Evolutionary conservation across 1,284 basidiomycete genomes (phyloP), one percentile per base, ranked within the genome.

Genomic region (Cystobasidiaceae sp.): DNA sequence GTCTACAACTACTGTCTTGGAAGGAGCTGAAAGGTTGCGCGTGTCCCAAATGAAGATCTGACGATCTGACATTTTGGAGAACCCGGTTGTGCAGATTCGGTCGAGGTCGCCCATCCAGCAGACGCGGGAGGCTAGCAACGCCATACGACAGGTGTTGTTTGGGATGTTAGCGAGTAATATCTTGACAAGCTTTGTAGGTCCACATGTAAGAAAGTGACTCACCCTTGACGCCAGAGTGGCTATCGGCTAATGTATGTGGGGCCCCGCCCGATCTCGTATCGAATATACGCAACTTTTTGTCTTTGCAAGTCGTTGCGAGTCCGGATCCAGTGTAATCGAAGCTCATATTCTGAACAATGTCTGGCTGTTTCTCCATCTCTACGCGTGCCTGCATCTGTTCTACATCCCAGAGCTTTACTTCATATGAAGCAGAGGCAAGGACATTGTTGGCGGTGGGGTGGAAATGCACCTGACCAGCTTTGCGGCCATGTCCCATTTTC

Each of bases 341-440:
- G 11, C 86, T 80, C 60, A 97, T 73, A 68, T 86, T 85, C 78
- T 97, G 94, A 59, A 97, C 88, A 30, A 89, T 85, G 75, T 98
- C 94, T 4, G 81, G 84, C 73, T 97, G 93, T 0, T 90, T 89
- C 7, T 79, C 79, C 27, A 97, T 79, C 21, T 84, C 81, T 27
- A 83, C 78, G 66, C 82, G 80, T 1, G 89, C 80, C 37, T 83
- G 80, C 66, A 89, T 86, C 48, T 82, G 80, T 4, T 85, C 84
- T 60, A 96, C 82, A 77, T 97, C 94, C 88, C 91, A 97, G 1
- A 98, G 80, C 76, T 91, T 91, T 71, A 97, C 85, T 72, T 98
- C 93, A 44, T 90, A 90, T 0, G 89, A 89, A 0, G 93, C 87
- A 44, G 86, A 88, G 1, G 91, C 89, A 28, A 98, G 81, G 11